Evolutionary conservation across 192 early-diverging fungal species (phyloP), one percentile per base, ranked within the genome.

Genomic region (Chytriomyces hyalinus): DNA sequence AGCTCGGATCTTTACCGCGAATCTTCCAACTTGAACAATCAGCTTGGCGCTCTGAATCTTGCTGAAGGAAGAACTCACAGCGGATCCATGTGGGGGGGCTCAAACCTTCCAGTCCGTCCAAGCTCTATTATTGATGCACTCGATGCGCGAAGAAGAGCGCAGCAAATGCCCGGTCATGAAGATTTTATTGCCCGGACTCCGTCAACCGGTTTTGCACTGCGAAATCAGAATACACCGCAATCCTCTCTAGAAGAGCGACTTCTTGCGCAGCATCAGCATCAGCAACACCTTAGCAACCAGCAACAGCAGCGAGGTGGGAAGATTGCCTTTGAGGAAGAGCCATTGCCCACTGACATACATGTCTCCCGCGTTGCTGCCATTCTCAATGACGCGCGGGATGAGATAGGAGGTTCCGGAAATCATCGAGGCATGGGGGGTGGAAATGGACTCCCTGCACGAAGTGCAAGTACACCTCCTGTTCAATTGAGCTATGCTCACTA

Each of bases 391-490:
- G 61, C 73, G 0, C 26, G 73, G 17, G 73, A 75, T 13, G 73
- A 75, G 8, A n/a, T 73, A 2, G 45, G n/a, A 9, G 1, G 26
- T 22, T 22, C 15, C 26, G 17, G 20, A 47, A 36, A 61, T 50
- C n/a, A 15, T 75, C 22, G 17, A 5, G 9, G 43, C 60, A 8
- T 26, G 15, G 43, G n/a, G 1, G 3, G 50, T n/a, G 20, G 44
- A 15, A 36, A 49, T 11, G 36, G 36, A 2, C 53, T 57, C 53
- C 53, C 53, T 20, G 20, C 53, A 20, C 70, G 73, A 13, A 65
- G 62, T 36, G 73, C 73, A 1, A 65, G 62, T 50, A 75, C 73
- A 20, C 73, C 73, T 11, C 73, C 73, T 28, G 63, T 48, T 8
- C 73, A 75, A 65, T 49, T 75, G 9, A 66, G 24, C 26, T 63